Conservation (phyloP, 495 filamentous ascomycete species). For the Pyronema omphalodes region DNA sequence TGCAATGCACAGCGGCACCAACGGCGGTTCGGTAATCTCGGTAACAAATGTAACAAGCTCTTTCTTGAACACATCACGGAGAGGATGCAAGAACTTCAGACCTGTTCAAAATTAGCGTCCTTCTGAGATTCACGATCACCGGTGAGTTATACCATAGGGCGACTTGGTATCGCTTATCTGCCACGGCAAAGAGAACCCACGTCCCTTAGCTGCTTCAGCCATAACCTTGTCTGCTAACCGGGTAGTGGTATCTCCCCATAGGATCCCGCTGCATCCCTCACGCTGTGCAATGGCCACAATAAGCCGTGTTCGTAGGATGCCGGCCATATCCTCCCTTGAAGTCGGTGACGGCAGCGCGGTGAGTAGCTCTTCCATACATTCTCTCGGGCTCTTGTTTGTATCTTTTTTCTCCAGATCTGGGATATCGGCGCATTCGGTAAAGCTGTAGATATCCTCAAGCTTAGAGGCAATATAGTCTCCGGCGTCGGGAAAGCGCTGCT, state of each 20-base stretch:
- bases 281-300: slow-evolving; percentile 44
- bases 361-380: slow-evolving; percentile 37
- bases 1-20: slow-evolving; percentile 11
- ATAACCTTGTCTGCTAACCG: slow-evolving; percentile 72
- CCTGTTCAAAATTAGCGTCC: neutral
- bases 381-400: slow-evolving; percentile 23
- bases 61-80: slow-evolving; percentile 64
- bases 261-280: slow-evolving; percentile 43
- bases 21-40: slow-evolving; percentile 19
- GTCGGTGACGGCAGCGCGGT: slow-evolving; percentile 46
- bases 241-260: slow-evolving; percentile 78
- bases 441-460: slow-evolving; percentile 25
- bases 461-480: slow-evolving; percentile 6
- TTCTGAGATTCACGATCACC: neutral
- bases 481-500: slow-evolving; percentile 9
- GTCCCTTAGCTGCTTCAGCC: slow-evolving; percentile 72
- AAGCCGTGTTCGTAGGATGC: slow-evolving; percentile 48
- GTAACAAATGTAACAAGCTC: slow-evolving; percentile 50
- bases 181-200: slow-evolving; percentile 68
- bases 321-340: slow-evolving; percentile 53
- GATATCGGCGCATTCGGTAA: slow-evolving; percentile 22
- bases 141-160: slow-evolving; percentile 34
- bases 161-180: slow-evolving; percentile 54
- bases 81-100: slow-evolving; percentile 40
- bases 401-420: slow-evolving; percentile 16